These are phyloP conservation scores for Annulohypoxylon nitens DNA, from an alignment of 495 filamentous ascomycete genomes.

Conservation along the genomic window DNA sequence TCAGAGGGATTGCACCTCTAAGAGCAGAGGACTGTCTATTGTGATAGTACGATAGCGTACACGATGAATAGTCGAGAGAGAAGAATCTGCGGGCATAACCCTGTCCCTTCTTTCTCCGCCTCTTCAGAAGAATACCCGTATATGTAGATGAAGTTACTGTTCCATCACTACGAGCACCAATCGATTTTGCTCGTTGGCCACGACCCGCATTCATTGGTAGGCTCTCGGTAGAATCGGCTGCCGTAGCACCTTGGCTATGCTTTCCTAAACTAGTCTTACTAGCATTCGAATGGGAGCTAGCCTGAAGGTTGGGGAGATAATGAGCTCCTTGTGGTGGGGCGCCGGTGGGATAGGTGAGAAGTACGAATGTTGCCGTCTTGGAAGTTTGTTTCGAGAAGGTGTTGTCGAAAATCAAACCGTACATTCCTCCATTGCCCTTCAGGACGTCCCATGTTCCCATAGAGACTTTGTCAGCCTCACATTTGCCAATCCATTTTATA, in stretches of 20 bases:
- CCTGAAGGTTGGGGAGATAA: conserved; percentile 70
- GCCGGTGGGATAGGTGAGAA: conserved; percentile 91
- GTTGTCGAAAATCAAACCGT: conserved; percentile 97
- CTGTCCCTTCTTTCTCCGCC: conserved; percentile 91
- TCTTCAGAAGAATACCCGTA: conserved; percentile 86
- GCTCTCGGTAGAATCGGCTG: conserved; percentile 68
- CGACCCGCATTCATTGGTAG: conserved; percentile 61
- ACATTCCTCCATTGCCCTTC: conserved; percentile 84
- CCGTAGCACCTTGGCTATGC: conserved; percentile 54
- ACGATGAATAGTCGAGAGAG: conserved; percentile 90
- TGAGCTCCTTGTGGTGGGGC: conserved; percentile 83
- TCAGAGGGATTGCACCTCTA: conserved; percentile 91
- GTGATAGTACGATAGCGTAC: conserved; percentile 94
- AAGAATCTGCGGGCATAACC: conserved; percentile 95
- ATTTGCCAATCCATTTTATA: conserved; percentile 92
- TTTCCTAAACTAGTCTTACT: conserved; percentile 66
- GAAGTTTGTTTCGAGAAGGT: conserved; percentile 96
- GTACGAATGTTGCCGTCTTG: conserved; percentile 93
- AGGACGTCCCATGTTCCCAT: conserved; percentile 88
- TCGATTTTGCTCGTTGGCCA: conserved; percentile 49
- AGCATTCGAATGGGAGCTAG: conserved; percentile 55
- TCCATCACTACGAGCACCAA: conserved; percentile 53
- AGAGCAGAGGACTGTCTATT: conserved; percentile 90
- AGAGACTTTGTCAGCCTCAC: conserved; percentile 95
- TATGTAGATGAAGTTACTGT: conserved; percentile 60